Evolutionary conservation across 768 basidiomycete species (phyloP), one percentile per base, ranked within the genome.

Genomic region (Boletus sensibilis): DNA sequence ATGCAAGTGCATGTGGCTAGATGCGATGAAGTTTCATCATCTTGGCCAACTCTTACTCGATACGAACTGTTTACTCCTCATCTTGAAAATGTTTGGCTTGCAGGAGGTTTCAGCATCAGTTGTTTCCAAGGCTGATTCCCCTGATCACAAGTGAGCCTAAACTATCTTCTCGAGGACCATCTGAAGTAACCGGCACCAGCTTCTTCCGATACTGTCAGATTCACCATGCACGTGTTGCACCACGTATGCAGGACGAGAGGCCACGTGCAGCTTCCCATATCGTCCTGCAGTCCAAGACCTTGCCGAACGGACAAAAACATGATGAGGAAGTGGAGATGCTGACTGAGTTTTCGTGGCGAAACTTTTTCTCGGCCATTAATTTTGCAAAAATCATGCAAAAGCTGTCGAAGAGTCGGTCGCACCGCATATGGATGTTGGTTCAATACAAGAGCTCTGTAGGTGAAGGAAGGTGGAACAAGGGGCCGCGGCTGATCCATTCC

Each of bases 321-420:
- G 87, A 91, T 46, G 93, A 95, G 66, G 96, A 98, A 62, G 76
- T 98, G 23, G 96, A 98, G 65, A 79, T 97, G 71, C 79, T 99
- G 47, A 89, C 88, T 13, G 94, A 98, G 35, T 99, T 91, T 71
- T 96, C 94, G 4, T 98, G 96, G 94, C 76, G 97, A 47, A 98
- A 98, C 73, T 98, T 99, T 74, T 98, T 98, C 74, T 85, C 92
- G 29, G 87, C 90, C 21, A 96, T 98, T 74, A 99, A 98, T 70
- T 97, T 98, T 69, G 90, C 95, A 10, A 95, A 94, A 72, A 90
- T 99, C 60, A 89, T 99, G 86, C 96, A 99, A 70, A 98, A 98
- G 73, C 71, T 99, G 59, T 94, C 94, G 2, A 99, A 99, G 73
- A 88, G 90, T 61, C 86, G 94, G 37, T 92, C 92, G 2, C 94